Evolutionary conservation across 192 early-diverging fungal species (phyloP).

Genomic region (Entrophospora sp.): DNA sequence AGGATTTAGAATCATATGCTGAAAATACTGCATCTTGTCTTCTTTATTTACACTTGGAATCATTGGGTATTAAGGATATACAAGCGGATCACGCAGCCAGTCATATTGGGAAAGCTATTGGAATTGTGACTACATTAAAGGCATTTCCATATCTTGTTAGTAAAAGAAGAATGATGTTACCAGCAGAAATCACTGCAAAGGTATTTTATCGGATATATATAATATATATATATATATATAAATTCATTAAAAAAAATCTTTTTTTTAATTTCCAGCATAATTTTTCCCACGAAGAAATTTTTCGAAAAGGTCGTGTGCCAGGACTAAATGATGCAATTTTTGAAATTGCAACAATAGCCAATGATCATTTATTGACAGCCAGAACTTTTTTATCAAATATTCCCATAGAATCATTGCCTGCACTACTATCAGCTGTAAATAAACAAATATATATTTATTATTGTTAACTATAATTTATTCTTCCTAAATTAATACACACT

Average conservation of each 20-base stretch:
- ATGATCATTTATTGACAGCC: slow-evolving; percentile 65
- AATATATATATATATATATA: not conserved
- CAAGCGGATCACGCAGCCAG: slow-evolving; percentile 83
- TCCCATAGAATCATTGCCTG: slow-evolving; percentile 60
- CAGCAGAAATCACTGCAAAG: slow-evolving; percentile 68
- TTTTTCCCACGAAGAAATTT: slow-evolving; percentile 68
- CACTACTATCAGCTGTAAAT: slow-evolving; percentile 58
- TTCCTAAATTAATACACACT: not conserved
- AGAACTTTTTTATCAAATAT: slow-evolving; percentile 50
- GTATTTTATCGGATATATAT: slow-evolving; percentile 29
- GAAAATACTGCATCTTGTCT: slow-evolving; percentile 84
- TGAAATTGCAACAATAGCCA: slow-evolving; percentile 77
- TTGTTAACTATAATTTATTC: not conserved
- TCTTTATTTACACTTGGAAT: slow-evolving; percentile 83
- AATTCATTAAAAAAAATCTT: not conserved
- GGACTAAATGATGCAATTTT: slow-evolving; percentile 73
- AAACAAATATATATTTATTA: not conserved
- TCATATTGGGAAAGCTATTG: slow-evolving; percentile 85
- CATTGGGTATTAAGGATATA: slow-evolving; percentile 69
- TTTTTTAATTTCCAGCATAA: slow-evolving; percentile 46
- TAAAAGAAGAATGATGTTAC: slow-evolving; percentile 61
- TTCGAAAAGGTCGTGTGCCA: slow-evolving; percentile 42
- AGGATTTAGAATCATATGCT: slow-evolving; percentile 77
- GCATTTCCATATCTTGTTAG: slow-evolving; percentile 65
- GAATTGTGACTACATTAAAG: slow-evolving; percentile 67